Percentiles rank a stretch among this genome's conserved stretches.
These are phyloP conservation scores for Sophora flavescens DNA, from an alignment of 306 rosid species.

Conservation along the genomic window DNA sequence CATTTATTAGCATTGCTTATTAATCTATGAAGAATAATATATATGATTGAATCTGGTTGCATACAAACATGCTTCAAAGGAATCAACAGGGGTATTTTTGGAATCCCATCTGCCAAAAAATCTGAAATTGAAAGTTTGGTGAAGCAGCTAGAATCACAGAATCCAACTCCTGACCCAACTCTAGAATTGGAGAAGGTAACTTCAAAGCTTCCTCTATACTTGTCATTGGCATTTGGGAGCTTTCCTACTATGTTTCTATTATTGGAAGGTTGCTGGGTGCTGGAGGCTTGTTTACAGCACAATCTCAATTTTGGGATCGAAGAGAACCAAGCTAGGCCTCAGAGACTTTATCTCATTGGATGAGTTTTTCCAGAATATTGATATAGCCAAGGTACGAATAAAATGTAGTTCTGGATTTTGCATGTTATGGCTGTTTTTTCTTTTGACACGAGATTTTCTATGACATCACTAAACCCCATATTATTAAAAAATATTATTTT, in stretches of 20 bases:
- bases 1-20: conserved; percentile 1
- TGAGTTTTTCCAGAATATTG: conserved; percentile 76
- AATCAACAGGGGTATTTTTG: conserved; percentile 82
- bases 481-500: too few relatives aligned
- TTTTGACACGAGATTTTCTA: too few relatives aligned
- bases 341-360: conserved; percentile 86
- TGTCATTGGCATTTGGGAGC: neutral
- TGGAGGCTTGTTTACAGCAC: conserved; percentile 90
- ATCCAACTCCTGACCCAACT: conserved; percentile 80
- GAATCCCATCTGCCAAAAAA: conserved; percentile 76
- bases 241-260: conserved; percentile 1
- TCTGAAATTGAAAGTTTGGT: conserved; percentile 73
- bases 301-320: conserved; percentile 81
- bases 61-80: conserved; percentile 54
- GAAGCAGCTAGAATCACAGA: conserved; percentile 71
- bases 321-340: conserved; percentile 86
- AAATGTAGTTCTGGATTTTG: conserved; percentile 25
- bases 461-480: too few relatives aligned
- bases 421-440: neutral
- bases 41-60: conserved; percentile 44
- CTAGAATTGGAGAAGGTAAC: conserved; percentile 69
- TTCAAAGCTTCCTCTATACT: neutral
- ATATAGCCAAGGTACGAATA: conserved; percentile 67
- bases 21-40: conserved; percentile 15
- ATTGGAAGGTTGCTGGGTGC: conserved; percentile 67